Conservation (phyloP, 2,329 filamentous ascomycete species). For the Exophiala phaeomuriformis region DNA sequence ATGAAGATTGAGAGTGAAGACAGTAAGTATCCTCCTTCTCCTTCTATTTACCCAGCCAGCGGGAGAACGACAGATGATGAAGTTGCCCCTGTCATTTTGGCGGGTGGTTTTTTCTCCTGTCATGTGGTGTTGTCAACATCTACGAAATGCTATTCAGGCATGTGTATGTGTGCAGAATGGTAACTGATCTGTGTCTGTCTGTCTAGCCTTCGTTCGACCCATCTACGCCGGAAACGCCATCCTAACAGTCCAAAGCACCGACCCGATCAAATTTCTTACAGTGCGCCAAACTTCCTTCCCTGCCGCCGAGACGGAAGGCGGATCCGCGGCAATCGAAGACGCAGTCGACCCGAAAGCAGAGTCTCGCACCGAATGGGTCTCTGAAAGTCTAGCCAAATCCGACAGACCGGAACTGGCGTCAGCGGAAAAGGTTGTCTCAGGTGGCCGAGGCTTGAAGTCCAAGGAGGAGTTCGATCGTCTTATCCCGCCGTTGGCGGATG, state of each 20-base stretch:
- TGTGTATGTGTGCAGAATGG: no score
- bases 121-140: no score
- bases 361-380: slow-evolving; percentile 76
- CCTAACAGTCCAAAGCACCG: slow-evolving; percentile 84
- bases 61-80: no score
- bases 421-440: slow-evolving; percentile 83
- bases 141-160: no score
- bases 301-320: slow-evolving; percentile 59
- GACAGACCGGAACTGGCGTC: slow-evolving; percentile 89
- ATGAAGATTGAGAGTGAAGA: slow-evolving; percentile 79
- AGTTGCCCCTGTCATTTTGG: no score
- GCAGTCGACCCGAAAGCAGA: slow-evolving; percentile 76
- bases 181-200: neutral
- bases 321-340: slow-evolving; percentile 68
- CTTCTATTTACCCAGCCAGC: no score
- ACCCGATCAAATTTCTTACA: slow-evolving; percentile 80
- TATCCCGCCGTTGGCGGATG: slow-evolving; percentile 86
- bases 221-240: slow-evolving; percentile 98
- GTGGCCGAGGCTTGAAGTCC: slow-evolving; percentile 89
- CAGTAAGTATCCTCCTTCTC: slow-evolving; percentile 46
- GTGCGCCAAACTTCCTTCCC: slow-evolving; percentile 90
- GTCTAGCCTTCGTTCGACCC: slow-evolving; percentile 75
- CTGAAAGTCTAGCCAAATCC: slow-evolving; percentile 84
- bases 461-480: slow-evolving; percentile 95
- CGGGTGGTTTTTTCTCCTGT: no score